Evolutionary conservation across 2,329 filamentous ascomycete genomes (phyloP), one percentile per base, ranked within the genome.

Genomic region (Calonectria fujianensis): DNA sequence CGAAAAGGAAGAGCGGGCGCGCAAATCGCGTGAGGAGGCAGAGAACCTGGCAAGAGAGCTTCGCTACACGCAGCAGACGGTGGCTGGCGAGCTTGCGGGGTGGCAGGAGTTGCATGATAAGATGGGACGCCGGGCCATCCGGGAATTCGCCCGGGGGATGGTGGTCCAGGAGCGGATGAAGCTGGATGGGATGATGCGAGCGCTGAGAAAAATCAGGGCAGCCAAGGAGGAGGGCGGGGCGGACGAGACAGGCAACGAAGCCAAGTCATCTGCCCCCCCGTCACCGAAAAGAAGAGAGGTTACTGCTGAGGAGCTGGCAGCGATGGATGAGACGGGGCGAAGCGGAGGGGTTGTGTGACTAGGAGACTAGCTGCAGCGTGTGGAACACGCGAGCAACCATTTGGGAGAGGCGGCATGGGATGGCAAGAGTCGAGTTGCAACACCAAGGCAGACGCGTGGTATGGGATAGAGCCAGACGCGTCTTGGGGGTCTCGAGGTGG

Each of bases 31-130:
- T 76, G 85, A 89, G 24, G 95, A 98, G 82, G 90, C 95, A 14
- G 91, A 93, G 27, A 91, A 92, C 54, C 85, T 98, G n/a, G 93
- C 94, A 0, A 92, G 92, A 67, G 97, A 99, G 85, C 87, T 99
- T 70, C 89, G 95, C 65, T 98, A 97, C 84, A 98, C 96, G 63
- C 96, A 98, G 86, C 95, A 97, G 84, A 95, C 96, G 18, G 96
- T 98, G 31, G 96, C 97, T 9, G 90, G 92, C 2, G 97, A 99
- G 86, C 85, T 99, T 71, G 97, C 97, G 0, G 96, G 95, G 20
- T 99, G 97, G 95, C 96, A 98, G 82, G 95, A 97, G 51, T 91
- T 96, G 87, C 93, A 98, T 81, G 95, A 95, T 78, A 92, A 91
- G 80, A 92, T 95, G 86, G 96, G 94, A 1, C 88, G 93, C 75